Conservation (phyloP, 2,329 filamentous ascomycete species). For the Verticillium tricorpus region DNA sequence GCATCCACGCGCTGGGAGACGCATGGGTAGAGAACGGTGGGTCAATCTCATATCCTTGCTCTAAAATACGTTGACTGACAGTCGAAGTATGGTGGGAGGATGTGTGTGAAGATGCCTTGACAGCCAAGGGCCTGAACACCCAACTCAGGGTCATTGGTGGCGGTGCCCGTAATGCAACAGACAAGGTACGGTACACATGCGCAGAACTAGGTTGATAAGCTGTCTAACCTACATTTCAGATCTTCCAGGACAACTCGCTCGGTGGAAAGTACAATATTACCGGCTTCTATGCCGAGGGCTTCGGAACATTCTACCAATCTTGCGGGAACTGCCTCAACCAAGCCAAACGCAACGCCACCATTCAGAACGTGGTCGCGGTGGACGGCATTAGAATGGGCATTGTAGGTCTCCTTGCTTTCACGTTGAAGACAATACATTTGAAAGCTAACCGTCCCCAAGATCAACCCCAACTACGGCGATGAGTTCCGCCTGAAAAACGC, state of each 20-base stretch:
- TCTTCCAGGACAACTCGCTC: constrained; percentile 23
- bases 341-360: constrained; percentile 16
- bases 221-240: constrained; percentile 9
- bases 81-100: constrained; percentile 24
- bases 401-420: constrained; percentile 8
- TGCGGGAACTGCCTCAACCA: constrained; percentile 24
- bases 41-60: rapidly evolving
- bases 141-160: constrained; percentile 23
- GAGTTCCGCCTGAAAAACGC: constrained; percentile 22
- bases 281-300: constrained; percentile 21
- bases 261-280: constrained; percentile 26
- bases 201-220: not conserved
- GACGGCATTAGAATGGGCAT: constrained; percentile 19
- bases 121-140: constrained; percentile 22
- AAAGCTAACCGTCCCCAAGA: constrained; percentile 9
- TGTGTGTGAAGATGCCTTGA: constrained; percentile 22
- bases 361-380: constrained; percentile 21
- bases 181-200: constrained; percentile 16
- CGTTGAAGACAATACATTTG: rapidly evolving
- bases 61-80: not conserved
- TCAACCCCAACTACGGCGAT: constrained; percentile 23
- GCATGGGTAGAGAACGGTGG: constrained; percentile 25
- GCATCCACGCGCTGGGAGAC: constrained; percentile 24
- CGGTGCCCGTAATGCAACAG: constrained; percentile 21
- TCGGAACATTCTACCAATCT: constrained; percentile 23